Evolutionary conservation across 306 rosid species (phyloP).

Genomic region (Quercus dentata): DNA sequence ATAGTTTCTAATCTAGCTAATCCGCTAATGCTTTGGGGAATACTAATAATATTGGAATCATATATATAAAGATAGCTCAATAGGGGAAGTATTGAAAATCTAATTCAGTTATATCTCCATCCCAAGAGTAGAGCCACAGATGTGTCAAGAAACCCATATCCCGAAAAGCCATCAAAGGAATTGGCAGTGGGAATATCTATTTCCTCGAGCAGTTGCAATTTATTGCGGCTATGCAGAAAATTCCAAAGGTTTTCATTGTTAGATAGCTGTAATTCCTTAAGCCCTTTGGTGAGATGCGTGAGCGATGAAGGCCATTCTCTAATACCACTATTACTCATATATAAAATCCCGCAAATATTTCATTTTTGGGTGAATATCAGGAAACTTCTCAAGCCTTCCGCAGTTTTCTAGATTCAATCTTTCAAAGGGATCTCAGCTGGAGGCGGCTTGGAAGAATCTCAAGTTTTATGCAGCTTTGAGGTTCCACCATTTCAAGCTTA

Average conservation of each 20-base stretch:
- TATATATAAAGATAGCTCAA: rapidly evolving
- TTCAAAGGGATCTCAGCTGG: too few relatives aligned
- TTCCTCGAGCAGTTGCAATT: too few relatives aligned
- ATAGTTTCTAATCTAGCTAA: rapidly evolving
- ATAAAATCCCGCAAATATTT: too few relatives aligned
- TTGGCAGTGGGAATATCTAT: too few relatives aligned
- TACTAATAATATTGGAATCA: not conserved
- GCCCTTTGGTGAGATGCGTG: not conserved
- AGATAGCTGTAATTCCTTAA: rapidly evolving
- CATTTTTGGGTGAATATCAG: too few relatives aligned
- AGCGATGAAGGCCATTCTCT: not conserved
- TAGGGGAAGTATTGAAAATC: not conserved
- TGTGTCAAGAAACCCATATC: not conserved
- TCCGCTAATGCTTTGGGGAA: not conserved
- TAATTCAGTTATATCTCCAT: not conserved
- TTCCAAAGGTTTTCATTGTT: too few relatives aligned
- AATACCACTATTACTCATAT: rapidly evolving
- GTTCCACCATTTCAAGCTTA: not conserved
- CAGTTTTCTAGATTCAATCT: rapidly evolving
- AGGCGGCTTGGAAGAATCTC: too few relatives aligned
- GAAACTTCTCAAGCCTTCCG: too few relatives aligned
- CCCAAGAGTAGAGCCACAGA: rapidly evolving
- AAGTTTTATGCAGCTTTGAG: too few relatives aligned
- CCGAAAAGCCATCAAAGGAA: too few relatives aligned
- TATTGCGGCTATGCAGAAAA: too few relatives aligned